These are phyloP conservation scores for Sisymbrium altissimum DNA, from an alignment of 345 rosid species.

Conservation along the genomic window DNA sequence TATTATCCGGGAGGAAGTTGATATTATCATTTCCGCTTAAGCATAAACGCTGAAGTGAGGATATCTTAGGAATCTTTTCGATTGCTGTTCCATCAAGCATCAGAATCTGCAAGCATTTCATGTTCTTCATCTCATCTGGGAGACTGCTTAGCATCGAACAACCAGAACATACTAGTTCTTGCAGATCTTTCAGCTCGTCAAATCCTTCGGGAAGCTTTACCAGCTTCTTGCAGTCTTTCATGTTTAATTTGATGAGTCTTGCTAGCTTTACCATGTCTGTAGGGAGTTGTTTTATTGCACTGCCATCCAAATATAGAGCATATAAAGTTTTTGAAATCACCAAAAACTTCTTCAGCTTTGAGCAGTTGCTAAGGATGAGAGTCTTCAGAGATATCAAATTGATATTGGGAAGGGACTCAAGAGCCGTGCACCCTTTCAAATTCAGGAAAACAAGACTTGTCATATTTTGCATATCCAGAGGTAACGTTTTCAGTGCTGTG, in stretches of 20 bases:
- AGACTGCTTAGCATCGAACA: background rate
- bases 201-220: background rate
- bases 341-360: constrained; percentile 7
- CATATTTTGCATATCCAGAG: background rate
- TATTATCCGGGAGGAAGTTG: background rate
- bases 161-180: constrained; percentile 11
- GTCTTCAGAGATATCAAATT: background rate
- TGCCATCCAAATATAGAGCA: constrained; percentile 5
- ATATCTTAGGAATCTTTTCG: background rate
- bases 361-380: constrained; percentile 27
- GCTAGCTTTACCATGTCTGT: background rate
- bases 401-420: background rate
- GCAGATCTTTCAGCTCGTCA: background rate
- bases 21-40: background rate
- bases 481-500: background rate
- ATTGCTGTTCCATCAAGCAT: constrained; percentile 12
- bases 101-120: background rate
- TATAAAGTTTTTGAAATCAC: constrained; percentile 4
- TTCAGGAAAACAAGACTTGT: constrained; percentile 4
- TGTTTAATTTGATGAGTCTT: background rate
- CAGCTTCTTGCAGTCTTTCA: constrained; percentile 13
- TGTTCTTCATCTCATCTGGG: background rate
- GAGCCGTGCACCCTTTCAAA: constrained; percentile 20
- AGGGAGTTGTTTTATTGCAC: constrained; percentile 15
- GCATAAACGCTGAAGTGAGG: constrained; percentile 11